A percentile compares a stretch with the other conserved stretches of the same genome.
These are phyloP conservation scores for Eurotiales sp. DNA, from an alignment of 2,329 filamentous ascomycete species.

Conservation along the genomic window DNA sequence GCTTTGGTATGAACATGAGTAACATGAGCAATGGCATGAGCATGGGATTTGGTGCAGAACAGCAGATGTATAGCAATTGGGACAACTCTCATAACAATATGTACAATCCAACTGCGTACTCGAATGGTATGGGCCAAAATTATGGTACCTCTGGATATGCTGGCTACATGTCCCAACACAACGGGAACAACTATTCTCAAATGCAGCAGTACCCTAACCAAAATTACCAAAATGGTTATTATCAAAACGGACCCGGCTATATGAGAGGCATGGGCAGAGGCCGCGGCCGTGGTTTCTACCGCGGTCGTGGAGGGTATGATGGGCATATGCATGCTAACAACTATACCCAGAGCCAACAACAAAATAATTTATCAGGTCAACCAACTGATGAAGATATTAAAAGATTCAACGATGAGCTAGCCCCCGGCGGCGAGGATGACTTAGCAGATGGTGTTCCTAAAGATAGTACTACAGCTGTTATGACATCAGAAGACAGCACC, in stretches of 20 bases:
- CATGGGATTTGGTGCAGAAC: slow-evolving; percentile 59
- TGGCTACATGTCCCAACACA: slow-evolving; percentile 68
- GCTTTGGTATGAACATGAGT: slow-evolving; percentile 73
- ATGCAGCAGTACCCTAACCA: slow-evolving; percentile 51
- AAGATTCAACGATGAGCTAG: slow-evolving; percentile 32
- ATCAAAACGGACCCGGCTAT: slow-evolving; percentile 67
- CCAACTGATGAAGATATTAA: slow-evolving; percentile 19
- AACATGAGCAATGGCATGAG: slow-evolving; percentile 73
- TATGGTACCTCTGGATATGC: slow-evolving; percentile 70
- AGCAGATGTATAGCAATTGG: slow-evolving; percentile 73
- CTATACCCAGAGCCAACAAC: slow-evolving; percentile 30
- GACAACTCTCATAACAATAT: slow-evolving; percentile 67
- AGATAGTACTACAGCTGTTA: slow-evolving; percentile 14
- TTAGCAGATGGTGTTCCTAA: slow-evolving; percentile 24
- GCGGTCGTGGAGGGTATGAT: slow-evolving; percentile 34
- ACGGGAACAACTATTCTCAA: slow-evolving; percentile 75
- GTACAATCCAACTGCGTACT: slow-evolving; percentile 76
- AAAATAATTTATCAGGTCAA: slow-evolving; percentile 27
- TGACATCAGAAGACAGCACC: slow-evolving; percentile 5
- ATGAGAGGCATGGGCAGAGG: slow-evolving; percentile 59
- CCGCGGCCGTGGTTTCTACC: slow-evolving; percentile 56
- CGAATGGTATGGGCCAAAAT: slow-evolving; percentile 74
- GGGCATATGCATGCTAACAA: slow-evolving; percentile 35
- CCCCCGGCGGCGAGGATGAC: slow-evolving; percentile 26
- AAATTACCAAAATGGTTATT: slow-evolving; percentile 73